Base-by-base conservation (phyloP, 345 rosid genomes). In the Salix brachista region DNA sequence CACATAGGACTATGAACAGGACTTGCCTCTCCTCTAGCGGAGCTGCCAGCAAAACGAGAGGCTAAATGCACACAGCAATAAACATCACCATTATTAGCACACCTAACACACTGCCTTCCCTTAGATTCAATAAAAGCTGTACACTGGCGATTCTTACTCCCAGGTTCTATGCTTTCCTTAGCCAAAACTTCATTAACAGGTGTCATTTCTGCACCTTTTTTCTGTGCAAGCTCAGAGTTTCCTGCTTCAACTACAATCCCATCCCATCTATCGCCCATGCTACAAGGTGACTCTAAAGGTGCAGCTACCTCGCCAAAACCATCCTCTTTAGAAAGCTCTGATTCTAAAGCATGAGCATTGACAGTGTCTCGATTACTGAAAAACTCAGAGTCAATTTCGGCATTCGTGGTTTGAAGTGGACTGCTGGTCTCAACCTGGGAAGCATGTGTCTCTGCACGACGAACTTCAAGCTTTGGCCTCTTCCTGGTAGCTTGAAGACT, bases 21-120 rank as follows among this genome's bases (percentile, higher is more conserved):
- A n/a, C 89, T 85, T 67, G 77, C 84, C 85, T 90, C 91, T 48
- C 83, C 75, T 83, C 87, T 90, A 28, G 80, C 42, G 30, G 93
- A 82, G 71, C 86, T 88, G n/a, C 95, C 87, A 5, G 81, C 83
- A 76, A 94, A 94, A 79, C 98, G 97, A 82, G 98, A 90, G 62
- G 98, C 96, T 88, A 96, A 86, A 87, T 96, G 99, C 77, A 96
- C 97, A 82, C 99, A 96, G 64, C 99, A 96, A 77, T 91, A 94
- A 70, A 91, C 89, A 85, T 96, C 99, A 23, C 99, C 97, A 37
- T 96, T 98, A 65, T 96, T 96, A 34, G 98, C 99, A 90, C 94
- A 94, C 87, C 99, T 92, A 79, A 94, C 97, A 71, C 99, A 96
- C 82, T 91, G 97, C 73, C 99, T 90, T 84, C 96, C 97, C 80